Evolutionary conservation across 306 rosid genomes (phyloP).

Genomic region (Acacia confusa): DNA sequence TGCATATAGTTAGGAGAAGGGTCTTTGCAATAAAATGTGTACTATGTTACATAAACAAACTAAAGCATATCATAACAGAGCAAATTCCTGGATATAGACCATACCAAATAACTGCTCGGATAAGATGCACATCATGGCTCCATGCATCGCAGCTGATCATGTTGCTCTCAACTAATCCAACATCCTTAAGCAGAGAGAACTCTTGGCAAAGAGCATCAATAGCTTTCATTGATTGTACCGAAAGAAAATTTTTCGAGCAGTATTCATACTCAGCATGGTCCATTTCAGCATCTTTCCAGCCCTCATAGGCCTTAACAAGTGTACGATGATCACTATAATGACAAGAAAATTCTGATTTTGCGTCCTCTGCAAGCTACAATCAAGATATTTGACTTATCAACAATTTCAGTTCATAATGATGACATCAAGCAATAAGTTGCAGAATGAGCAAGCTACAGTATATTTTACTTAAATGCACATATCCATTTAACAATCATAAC

Average conservation of each 20-base stretch:
- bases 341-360: too few species aligned
- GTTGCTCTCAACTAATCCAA: conserved; percentile 71
- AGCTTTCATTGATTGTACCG: conserved; percentile 88
- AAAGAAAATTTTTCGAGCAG: conserved; percentile 93
- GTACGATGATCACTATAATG: too few species aligned
- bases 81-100: conserved; percentile 94
- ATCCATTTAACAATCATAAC: not conserved
- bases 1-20: too few species aligned
- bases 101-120: conserved; percentile 79
- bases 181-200: conserved; percentile 75
- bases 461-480: not conserved
- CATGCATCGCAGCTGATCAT: conserved; percentile 53
- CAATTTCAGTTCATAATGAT: too few species aligned
- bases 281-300: conserved; percentile 85
- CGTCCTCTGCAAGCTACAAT: too few species aligned
- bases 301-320: conserved; percentile 81
- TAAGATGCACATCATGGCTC: conserved; percentile 71
- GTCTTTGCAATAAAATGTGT: not conserved
- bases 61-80: conserved; percentile 76
- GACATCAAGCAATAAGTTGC: conserved; percentile 5
- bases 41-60: not conserved
- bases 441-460: not conserved
- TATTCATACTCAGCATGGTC: conserved; percentile 76
- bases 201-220: conserved; percentile 88
- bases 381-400: too few species aligned